These are phyloP conservation scores for Xylaria bambusicola DNA, from an alignment of 495 filamentous ascomycete species.

Conservation along the genomic window DNA sequence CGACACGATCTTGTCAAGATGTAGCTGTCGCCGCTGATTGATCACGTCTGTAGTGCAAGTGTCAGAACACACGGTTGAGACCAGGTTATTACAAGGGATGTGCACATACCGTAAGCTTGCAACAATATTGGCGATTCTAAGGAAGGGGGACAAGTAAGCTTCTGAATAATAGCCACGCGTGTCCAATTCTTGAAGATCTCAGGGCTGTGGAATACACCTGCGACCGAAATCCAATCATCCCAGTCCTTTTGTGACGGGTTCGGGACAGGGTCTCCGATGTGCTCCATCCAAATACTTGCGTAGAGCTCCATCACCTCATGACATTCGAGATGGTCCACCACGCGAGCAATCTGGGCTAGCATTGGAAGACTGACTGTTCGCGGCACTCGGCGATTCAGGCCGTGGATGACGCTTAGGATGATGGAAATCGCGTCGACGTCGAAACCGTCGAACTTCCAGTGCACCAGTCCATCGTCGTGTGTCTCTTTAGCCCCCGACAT, in stretches of 20 bases:
- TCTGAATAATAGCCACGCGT: slow-evolving; percentile 8
- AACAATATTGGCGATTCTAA: slow-evolving; percentile 6
- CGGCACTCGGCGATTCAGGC: slow-evolving; percentile 46
- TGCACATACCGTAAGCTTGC: background rate
- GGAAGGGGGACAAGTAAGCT: background rate
- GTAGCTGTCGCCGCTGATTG: background rate
- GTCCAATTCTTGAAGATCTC: background rate
- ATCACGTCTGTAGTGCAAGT: background rate
- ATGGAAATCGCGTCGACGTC: slow-evolving; percentile 49
- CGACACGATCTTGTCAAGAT: slow-evolving; percentile 5
- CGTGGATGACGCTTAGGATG: slow-evolving; percentile 55
- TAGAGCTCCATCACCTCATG: slow-evolving; percentile 47
- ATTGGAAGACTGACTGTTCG: slow-evolving; percentile 43
- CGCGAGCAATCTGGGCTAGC: slow-evolving; percentile 51
- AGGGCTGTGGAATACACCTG: slow-evolving; percentile 1
- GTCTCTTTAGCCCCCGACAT: slow-evolving; percentile 29
- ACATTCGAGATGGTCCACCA: slow-evolving; percentile 56
- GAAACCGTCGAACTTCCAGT: slow-evolving; percentile 41
- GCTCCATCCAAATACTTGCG: slow-evolving; percentile 46
- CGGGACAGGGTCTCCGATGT: background rate
- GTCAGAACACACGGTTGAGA: background rate
- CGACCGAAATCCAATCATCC: slow-evolving; percentile 8
- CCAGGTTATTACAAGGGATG: background rate
- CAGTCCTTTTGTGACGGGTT: background rate
- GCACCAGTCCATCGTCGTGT: slow-evolving; percentile 42